These are phyloP conservation scores for Ophiostoma triangulosporum DNA, from an alignment of 2,329 filamentous ascomycete species.

Conservation along the genomic window DNA sequence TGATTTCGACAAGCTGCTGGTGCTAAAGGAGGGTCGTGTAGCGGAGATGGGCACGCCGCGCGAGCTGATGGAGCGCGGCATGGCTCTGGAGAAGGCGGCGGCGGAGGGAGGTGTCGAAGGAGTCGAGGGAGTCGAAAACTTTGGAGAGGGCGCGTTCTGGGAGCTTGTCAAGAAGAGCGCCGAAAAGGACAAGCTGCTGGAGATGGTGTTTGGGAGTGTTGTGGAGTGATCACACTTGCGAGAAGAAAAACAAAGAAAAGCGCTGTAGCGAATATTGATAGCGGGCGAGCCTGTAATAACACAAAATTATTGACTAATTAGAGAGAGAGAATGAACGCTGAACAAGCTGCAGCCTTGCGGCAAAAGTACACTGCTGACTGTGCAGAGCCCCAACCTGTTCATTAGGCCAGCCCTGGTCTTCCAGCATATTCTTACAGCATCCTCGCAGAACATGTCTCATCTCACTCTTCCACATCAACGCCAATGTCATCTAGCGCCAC, in stretches of 20 bases:
- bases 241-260: not conserved
- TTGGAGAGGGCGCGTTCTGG: constrained; percentile 12
- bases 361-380: too few species aligned
- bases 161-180: constrained; percentile 14
- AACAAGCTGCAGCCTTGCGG: too few species aligned
- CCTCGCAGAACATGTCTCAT: too few species aligned
- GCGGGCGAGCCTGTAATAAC: too few species aligned
- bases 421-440: too few species aligned
- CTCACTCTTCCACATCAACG: too few species aligned
- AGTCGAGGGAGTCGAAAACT: constrained; percentile 15
- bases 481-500: too few species aligned
- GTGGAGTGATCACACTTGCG: not conserved
- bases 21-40: constrained; percentile 33
- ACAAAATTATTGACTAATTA: too few species aligned
- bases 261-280: not conserved
- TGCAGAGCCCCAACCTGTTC: too few species aligned
- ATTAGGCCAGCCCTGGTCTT: too few species aligned
- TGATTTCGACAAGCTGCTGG: constrained; percentile 36
- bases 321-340: too few species aligned
- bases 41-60: constrained; percentile 28
- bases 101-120: constrained; percentile 15
- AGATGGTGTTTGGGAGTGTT: constrained; percentile 9
- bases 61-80: constrained; percentile 27
- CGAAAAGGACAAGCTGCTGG: constrained; percentile 14
- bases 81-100: constrained; percentile 16